Base-by-base conservation (phyloP, 192 early-diverging fungal species). In the Linnemannia elongata region DNA sequence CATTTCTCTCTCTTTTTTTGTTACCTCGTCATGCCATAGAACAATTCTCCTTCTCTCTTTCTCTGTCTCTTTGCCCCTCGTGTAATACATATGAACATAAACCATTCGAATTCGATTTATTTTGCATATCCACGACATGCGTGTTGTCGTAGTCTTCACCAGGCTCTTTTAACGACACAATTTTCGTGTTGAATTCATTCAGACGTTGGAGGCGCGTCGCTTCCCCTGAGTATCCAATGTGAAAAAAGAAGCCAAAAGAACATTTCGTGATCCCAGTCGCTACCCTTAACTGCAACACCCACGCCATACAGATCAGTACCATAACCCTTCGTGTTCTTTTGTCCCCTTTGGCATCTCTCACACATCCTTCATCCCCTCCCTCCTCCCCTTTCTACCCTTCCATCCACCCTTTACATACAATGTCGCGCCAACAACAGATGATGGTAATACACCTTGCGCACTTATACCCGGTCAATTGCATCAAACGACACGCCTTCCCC, bases 351-450 rank as follows among this genome's bases (percentile, higher is more conserved):
- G 39, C 63, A 33, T 76, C 76, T 38, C 80, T 57, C 74, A 30
- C 60, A 44, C 69, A 35, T 74, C 80, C 30, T 18, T 74, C 73
- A 72, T 80, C 49, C 18, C 30, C 39, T 74, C 74, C 55, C 54
- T 76, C 17, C 38, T 27, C 39, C 66, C n/a, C 27, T 18, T 27
- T 42, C 49, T n/a, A 47, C 36, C 66, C 35, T 47, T 74, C 52
- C 75, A 75, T 39, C 55, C 63, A 45, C 7, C 77, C 68, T 54
- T 71, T 70, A 49, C 41, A 49, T 63, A 86, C 35, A 81, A 86
- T 87, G 85, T 87, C 85, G 85, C 85, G 85, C 85, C 79, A 78
- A 75, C 76, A 87, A 44, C 83, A 80, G 63, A 87, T 87, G 85
- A 87, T 87, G 85, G 85, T 87, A 87, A 78, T 66, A 66, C 60